Percentiles rank a stretch among this genome's conserved stretches.
These are phyloP conservation scores for barrel medic (Medicago truncatula) DNA, from an alignment of 306 rosid species.

Conservation along the genomic window MtrunA17r5.0-ANR NC_053045.1:60784001-60784500, in stretches of 20 bases:
- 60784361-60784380: conserved; percentile 45
- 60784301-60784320: conserved; percentile 67
- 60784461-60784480: conserved; percentile 69
- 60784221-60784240: conserved; percentile 74
- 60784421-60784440: conserved; percentile 60
- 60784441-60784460: conserved; percentile 63
- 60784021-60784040: conserved; percentile 25
- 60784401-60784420: conserved; percentile 42
- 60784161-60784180: not conserved
- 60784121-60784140: conserved; percentile 26
- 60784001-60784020: conserved; percentile 34
- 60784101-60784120: conserved; percentile 8
- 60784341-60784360: conserved; percentile 47
- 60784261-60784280: conserved; percentile 62
- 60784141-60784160: conserved; percentile 38
- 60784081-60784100: conserved; percentile 32
- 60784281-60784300: conserved; percentile 58
- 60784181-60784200: conserved; percentile 7
- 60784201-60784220: conserved; percentile 41
- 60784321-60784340: conserved; percentile 58
- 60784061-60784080: conserved; percentile 26
- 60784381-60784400: conserved; percentile 46
- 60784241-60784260: conserved; percentile 79
- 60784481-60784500: conserved; percentile 51
- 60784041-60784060: conserved; percentile 19